Conservation (phyloP, 1,284 basidiomycete species). For the Cutaneotrichosporon sp. region DNA sequence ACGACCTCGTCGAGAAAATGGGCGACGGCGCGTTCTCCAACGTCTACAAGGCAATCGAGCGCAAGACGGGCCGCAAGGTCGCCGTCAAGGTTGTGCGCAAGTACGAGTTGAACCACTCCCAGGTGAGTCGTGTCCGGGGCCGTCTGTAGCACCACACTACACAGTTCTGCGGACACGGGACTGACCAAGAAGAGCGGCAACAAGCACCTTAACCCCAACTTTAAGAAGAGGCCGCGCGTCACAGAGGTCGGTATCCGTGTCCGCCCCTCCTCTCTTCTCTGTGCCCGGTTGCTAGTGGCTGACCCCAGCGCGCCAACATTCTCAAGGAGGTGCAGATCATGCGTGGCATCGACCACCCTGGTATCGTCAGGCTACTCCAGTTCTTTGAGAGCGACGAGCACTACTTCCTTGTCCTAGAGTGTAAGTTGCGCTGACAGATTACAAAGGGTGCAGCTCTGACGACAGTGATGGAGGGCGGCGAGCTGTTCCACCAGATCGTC, state of each 20-base stretch:
- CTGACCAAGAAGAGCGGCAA: conserved; percentile 68
- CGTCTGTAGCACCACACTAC: background rate
- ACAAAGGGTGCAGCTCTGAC: conserved; percentile 11
- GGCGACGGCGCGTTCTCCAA: conserved; percentile 99
- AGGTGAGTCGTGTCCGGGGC: conserved; percentile 67
- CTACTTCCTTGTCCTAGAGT: conserved; percentile 92
- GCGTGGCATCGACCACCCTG: conserved; percentile 88
- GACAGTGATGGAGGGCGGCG: conserved; percentile 92
- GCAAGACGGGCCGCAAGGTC: conserved; percentile 74
- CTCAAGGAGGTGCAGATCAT: conserved; percentile 99
- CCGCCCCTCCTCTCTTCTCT: conserved; percentile 23
- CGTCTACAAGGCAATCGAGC: conserved; percentile 91
- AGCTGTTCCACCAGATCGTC: conserved; percentile 99
- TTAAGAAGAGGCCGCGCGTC: conserved; percentile 89
- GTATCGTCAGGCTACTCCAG: conserved; percentile 82
- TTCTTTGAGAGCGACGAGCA: conserved; percentile 91
- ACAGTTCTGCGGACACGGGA: conserved; percentile 13
- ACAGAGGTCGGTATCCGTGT: conserved; percentile 72
- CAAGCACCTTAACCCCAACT: conserved; percentile 86
- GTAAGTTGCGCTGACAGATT: conserved; percentile 57
- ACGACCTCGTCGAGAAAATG: conserved; percentile 84
- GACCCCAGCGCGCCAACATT: conserved; percentile 86
- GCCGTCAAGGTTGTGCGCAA: conserved; percentile 99
- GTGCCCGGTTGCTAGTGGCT: conserved; percentile 1
- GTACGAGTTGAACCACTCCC: conserved; percentile 88